A percentile compares a stretch with the other conserved stretches of the same genome.
Conservation (phyloP, 2,329 filamentous ascomycete genomes). For the Leptosphaerulina australis region DNA sequence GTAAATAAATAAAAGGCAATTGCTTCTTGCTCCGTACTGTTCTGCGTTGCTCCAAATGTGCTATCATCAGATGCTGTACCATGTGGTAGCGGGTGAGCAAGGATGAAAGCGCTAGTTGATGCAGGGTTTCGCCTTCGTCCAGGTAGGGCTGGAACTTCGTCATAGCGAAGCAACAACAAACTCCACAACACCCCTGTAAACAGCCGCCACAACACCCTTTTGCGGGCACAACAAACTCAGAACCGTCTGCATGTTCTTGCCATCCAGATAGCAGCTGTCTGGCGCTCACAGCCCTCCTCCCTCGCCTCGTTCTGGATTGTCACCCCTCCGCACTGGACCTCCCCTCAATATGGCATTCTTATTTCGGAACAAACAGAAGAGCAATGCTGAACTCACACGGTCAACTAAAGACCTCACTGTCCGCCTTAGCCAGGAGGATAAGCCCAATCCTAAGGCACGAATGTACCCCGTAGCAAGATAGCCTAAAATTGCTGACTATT, state of each 20-base stretch:
- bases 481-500: slow-evolving; percentile 24
- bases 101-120: slow-evolving; percentile 15
- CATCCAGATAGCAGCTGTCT: slow-evolving; percentile 42
- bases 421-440: slow-evolving; percentile 62
- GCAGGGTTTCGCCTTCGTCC: slow-evolving; percentile 16
- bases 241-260: slow-evolving; percentile 40
- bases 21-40: background rate
- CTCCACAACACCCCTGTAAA: slow-evolving; percentile 24
- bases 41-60: too few relatives aligned
- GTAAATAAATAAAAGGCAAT: background rate
- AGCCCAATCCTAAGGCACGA: slow-evolving; percentile 62
- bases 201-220: slow-evolving; percentile 15
- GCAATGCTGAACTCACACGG: slow-evolving; percentile 65
- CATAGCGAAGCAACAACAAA: slow-evolving; percentile 32
- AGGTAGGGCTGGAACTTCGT: slow-evolving; percentile 10
- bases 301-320: slow-evolving; percentile 52
- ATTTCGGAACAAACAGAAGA: slow-evolving; percentile 68
- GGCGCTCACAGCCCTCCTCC: slow-evolving; percentile 32
- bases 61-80: background rate
- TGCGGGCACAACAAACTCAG: slow-evolving; percentile 13
- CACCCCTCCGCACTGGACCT: slow-evolving; percentile 70
- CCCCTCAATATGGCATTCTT: slow-evolving; percentile 68
- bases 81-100: slow-evolving; percentile 14
- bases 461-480: slow-evolving; percentile 6
- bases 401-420: slow-evolving; percentile 67